Evolutionary conservation across 2,329 filamentous ascomycete genomes (phyloP), one percentile per base, ranked within the genome.

Genomic region (Penicillium hesseltinei): DNA sequence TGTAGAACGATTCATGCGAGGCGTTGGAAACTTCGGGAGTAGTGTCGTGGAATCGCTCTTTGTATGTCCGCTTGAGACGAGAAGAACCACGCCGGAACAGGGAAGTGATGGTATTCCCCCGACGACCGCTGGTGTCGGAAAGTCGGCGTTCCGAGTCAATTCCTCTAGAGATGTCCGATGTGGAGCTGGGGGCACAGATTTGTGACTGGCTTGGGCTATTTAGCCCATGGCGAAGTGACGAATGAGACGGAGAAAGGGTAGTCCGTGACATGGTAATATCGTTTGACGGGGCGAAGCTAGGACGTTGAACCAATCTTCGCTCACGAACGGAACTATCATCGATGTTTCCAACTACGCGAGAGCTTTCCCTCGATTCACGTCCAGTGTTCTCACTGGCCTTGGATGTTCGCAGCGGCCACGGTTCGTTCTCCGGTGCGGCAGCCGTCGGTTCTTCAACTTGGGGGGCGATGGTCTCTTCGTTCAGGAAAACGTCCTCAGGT

Each of bases 21-120:
- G 91, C 90, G 68, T 96, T 96, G 5, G 91, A 92, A 71, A 96
- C 94, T n/a, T 92, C 92, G 0, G 90, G 89, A 4, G 88, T 83
- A 2, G 70, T 80, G 61, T 71, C 82, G 75, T 77, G 77, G 58
- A 76, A 78, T 44, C 75, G 72, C 27, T 78, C 77, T 29, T 70
- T 78, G 70, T 74, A 85, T 74, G 77, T 83, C 79, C 73, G 79
- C 80, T 80, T 84, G 79, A 76, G 79, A 67, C 78, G 76, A 43
- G 75, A 77, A 53, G 78, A 81, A 29, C 84, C 84, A 73, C 88
- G 88, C 66, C 84, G 85, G 75, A 97, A 91, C 36, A 97, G 84
- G 0, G 89, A 87, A 4, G 86, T 84, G 80, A 92, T 89, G 0
- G 88, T 75, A 58, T 73, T 75, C 36, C 73, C 67, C 54, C 72